Conservation (phyloP, 1,284 basidiomycete species). For the Malassezia globosa region DNA sequence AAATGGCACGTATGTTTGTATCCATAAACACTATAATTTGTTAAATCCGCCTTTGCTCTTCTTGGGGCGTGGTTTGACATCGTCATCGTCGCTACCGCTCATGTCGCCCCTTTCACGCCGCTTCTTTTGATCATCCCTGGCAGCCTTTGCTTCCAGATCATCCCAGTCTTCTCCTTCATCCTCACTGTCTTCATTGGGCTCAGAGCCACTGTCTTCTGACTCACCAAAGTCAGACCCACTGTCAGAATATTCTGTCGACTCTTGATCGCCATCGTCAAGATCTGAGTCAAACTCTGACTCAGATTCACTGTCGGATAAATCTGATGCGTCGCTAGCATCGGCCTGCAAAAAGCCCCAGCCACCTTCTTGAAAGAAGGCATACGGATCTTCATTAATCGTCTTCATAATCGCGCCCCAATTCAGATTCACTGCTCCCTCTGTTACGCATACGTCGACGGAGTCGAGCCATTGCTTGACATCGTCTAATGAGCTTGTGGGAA, state of each 20-base stretch:
- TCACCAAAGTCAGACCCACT: slow-evolving; percentile 44
- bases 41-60: slow-evolving; percentile 13
- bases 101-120: slow-evolving; percentile 21
- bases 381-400: slow-evolving; percentile 56
- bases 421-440: slow-evolving; percentile 91
- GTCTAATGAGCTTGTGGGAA: slow-evolving; percentile 36
- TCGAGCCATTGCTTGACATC: slow-evolving; percentile 65
- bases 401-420: slow-evolving; percentile 86
- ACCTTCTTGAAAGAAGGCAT: slow-evolving; percentile 88
- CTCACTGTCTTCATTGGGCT: slow-evolving; percentile 58
- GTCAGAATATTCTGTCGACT: slow-evolving; percentile 35
- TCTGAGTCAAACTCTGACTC: slow-evolving; percentile 45
- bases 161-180: slow-evolving; percentile 73
- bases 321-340: slow-evolving; percentile 16
- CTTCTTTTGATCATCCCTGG: slow-evolving; percentile 37
- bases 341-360: slow-evolving; percentile 77
- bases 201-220: slow-evolving; percentile 51
- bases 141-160: slow-evolving; percentile 68
- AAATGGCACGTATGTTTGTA: background rate
- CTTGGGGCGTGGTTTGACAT: slow-evolving; percentile 12
- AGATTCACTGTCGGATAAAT: slow-evolving; percentile 30
- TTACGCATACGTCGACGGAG: slow-evolving; percentile 79
- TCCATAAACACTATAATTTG: background rate
- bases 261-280: slow-evolving; percentile 41
- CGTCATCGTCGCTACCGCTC: slow-evolving; percentile 23